phyloP scores from a whole-genome alignment of 169 alveolate species.

The Pseudocohnilembus persalinus region DNA sequence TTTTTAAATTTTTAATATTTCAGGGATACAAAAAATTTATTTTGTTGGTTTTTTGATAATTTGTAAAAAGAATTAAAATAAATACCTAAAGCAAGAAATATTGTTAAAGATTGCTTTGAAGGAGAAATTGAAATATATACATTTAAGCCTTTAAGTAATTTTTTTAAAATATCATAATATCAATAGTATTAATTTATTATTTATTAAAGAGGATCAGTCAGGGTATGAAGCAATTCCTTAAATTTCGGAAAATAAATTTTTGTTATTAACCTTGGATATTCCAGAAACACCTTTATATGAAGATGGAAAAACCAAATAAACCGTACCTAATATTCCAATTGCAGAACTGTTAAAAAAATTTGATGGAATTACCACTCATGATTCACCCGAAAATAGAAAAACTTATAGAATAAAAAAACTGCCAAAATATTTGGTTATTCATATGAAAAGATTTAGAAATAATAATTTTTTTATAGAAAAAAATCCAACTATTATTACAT shows the following conservation, averaged over 20 bases:
- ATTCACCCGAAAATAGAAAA: conserved; percentile 47
- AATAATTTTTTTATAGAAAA: conserved; percentile 97
- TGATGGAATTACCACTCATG: conserved; percentile 94
- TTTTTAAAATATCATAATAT: neutral
- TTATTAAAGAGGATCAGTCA: conserved; percentile 16
- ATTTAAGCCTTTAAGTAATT: conserved; percentile 57
- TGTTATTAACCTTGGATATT: conserved; percentile 77
- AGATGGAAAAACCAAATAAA: conserved; percentile 89
- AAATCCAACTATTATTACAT: conserved; percentile 98
- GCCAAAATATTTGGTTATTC: conserved; percentile 92
- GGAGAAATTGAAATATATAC: conserved; percentile 85
- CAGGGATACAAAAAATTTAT: conserved; percentile 92
- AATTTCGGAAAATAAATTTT: conserved; percentile 31
- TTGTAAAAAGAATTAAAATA: conserved; percentile 72
- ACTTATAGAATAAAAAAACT: conserved; percentile 64
- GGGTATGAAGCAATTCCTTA: conserved; percentile 41
- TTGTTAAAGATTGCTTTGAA: conserved; percentile 82
- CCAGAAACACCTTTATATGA: conserved; percentile 95
- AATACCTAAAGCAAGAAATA: conserved; percentile 40
- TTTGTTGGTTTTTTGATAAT: conserved; percentile 91
- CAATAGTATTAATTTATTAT: neutral
- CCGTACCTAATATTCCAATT: conserved; percentile 93
- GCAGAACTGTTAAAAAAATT: conserved; percentile 91
- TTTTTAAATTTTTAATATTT: too few species aligned
- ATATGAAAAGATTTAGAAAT: conserved; percentile 92